Conservation (phyloP, 192 early-diverging fungal genomes). For the Allomyces macrogynus region DNA sequence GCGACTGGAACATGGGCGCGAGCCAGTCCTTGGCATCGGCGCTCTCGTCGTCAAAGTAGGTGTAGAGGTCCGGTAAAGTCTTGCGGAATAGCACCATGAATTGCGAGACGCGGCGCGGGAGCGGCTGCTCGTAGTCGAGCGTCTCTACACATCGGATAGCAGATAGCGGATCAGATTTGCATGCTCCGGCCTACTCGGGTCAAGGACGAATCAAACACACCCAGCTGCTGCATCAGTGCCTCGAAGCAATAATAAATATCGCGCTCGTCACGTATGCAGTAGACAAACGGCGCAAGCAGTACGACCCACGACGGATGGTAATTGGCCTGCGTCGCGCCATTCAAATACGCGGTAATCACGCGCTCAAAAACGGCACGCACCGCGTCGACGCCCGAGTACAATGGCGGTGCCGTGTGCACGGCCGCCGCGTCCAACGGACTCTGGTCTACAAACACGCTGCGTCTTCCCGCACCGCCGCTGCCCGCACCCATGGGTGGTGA, state of each 20-base stretch:
- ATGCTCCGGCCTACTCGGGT: no score
- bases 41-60: constrained; percentile 76
- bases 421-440: no score
- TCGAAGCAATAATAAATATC: constrained; percentile 71
- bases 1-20: constrained; percentile 56
- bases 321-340: constrained; percentile 50
- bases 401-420: no score
- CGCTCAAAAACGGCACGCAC: constrained; percentile 49
- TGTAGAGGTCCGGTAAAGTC: constrained; percentile 71
- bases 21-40: constrained; percentile 72
- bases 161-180: no score
- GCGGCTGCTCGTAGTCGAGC: constrained; percentile 47
- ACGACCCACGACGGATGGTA: constrained; percentile 54
- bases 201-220: constrained; percentile 15
- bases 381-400: constrained; percentile 9
- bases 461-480: background rate
- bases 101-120: constrained; percentile 59
- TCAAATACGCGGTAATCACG: constrained; percentile 69
- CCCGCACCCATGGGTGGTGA: background rate
- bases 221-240: constrained; percentile 43
- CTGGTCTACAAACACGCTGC: no score
- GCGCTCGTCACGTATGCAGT: constrained; percentile 43
- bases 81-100: constrained; percentile 71
- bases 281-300: constrained; percentile 65
- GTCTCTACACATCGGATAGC: background rate